Evolutionary conservation across 805 yeast species (phyloP).

Genomic region (Candida ficus): DNA sequence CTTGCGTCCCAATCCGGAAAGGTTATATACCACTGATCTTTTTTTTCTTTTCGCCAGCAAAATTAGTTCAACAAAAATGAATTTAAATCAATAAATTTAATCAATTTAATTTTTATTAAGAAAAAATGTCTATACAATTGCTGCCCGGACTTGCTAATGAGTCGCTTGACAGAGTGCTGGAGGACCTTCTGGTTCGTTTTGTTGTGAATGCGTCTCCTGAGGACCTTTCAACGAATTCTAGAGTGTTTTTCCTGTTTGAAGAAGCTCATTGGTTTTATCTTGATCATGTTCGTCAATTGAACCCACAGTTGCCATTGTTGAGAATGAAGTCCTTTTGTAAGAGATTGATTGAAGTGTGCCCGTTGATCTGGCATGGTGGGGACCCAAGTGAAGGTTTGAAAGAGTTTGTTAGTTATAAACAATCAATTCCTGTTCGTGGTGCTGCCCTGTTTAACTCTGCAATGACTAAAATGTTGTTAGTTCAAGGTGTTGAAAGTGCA

Average conservation of each 20-base stretch:
- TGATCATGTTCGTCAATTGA: conserved; percentile 70
- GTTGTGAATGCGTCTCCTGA: conserved; percentile 89
- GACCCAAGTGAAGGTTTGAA: conserved; percentile 72
- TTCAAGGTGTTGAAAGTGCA: conserved; percentile 77
- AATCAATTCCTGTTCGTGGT: conserved; percentile 93
- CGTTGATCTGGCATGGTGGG: conserved; percentile 79
- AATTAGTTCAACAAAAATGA: background rate
- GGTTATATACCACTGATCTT: too few species aligned
- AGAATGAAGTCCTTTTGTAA: conserved; percentile 75
- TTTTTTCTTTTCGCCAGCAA: too few species aligned
- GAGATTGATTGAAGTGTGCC: conserved; percentile 61
- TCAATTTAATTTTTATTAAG: too few species aligned
- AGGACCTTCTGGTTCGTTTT: conserved; percentile 85
- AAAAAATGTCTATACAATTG: conserved; percentile 57
- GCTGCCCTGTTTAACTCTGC: conserved; percentile 77
- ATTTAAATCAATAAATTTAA: background rate
- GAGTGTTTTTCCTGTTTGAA: conserved; percentile 90
- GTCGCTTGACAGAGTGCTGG: conserved; percentile 68
- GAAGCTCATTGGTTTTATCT: conserved; percentile 98
- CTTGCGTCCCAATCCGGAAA: too few species aligned
- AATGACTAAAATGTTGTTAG: conserved; percentile 67
- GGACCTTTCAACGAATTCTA: conserved; percentile 71
- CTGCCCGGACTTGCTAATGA: conserved; percentile 52
- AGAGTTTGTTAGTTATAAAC: conserved; percentile 79
- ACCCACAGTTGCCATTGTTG: conserved; percentile 71